Conservation (phyloP, 2,329 filamentous ascomycete genomes). For the Plenodomus lindquistii region DNA sequence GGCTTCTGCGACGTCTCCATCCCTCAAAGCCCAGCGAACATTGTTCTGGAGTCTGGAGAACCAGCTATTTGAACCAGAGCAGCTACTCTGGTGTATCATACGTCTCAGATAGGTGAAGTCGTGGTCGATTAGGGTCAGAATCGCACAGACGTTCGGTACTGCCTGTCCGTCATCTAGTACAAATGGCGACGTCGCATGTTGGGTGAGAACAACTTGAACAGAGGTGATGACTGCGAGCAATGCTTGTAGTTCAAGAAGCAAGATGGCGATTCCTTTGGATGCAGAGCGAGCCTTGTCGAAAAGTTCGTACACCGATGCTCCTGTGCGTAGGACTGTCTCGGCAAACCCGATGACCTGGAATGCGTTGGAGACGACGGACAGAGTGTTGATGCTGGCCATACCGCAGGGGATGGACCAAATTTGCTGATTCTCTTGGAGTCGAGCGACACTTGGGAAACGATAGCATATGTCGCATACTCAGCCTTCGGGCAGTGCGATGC, state of each 20-base stretch:
- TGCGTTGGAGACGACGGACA: constrained; percentile 4
- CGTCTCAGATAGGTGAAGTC: constrained; percentile 3
- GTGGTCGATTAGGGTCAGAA: constrained; percentile 7
- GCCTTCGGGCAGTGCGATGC: too few relatives aligned
- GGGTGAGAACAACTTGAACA: constrained; percentile 1
- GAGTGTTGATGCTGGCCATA: neutral
- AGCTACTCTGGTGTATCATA: neutral
- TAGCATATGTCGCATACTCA: too few relatives aligned
- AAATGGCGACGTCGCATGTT: constrained; percentile 6
- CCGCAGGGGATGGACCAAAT: too few relatives aligned
- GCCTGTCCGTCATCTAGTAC: constrained; percentile 5
- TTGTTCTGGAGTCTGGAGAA: constrained; percentile 1
- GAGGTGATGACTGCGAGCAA: constrained; percentile 3
- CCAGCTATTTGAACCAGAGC: neutral
- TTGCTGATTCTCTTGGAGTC: too few relatives aligned
- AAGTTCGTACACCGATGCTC: constrained; percentile 4
- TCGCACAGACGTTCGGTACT: constrained; percentile 4
- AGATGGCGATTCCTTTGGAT: constrained; percentile 3
- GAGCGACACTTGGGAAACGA: too few relatives aligned
- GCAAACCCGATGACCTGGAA: constrained; percentile 6
- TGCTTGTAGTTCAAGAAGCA: constrained; percentile 7
- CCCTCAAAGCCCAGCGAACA: constrained; percentile 6
- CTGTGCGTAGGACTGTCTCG: constrained; percentile 4
- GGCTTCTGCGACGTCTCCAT: constrained; percentile 1
- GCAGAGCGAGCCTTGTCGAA: constrained; percentile 7